Evolutionary conservation across 306 rosid genomes (phyloP), one percentile per base, ranked within the genome.

Genomic region (Trifolium subterraneum): DNA sequence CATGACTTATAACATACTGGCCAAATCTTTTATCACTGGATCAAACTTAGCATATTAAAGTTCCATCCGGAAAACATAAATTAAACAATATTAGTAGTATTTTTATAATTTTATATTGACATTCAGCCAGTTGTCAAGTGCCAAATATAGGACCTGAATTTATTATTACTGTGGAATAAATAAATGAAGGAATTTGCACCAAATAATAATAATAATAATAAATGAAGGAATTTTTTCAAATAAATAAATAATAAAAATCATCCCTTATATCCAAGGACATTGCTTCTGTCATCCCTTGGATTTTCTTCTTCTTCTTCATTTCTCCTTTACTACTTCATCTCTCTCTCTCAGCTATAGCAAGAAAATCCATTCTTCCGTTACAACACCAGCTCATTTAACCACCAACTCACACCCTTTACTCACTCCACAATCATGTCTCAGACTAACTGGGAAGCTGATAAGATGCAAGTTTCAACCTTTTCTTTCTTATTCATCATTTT

Each of bases 381-480:
- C 81, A 60, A 5, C 59, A 13, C 52, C 27, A n/a, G 72, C 76
- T 38, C 82, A 42, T 63, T 79, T 55, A 45, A 59, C 22, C 6
- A 75, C 44, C 74, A 60, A 71, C 70, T 68, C 38, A 68, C 73
- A 65, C 38, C 31, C 19, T 70, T 64, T 78, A 12, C 74, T 25
- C 58, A 39, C 48, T 67, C 73, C 45, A 5, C 23, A 79, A 87
- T 50, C 84, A 95, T 95, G 99, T 90, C 99, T 88, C 99, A 95
- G 68, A 95, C 99, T 66, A 92, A 92, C 91, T 95, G 99, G 99
- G 99, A 95, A 88, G 99, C 99, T 78, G 99, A 95, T 85, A 95
- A 95, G 87, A 95, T 95, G 99, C 88, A 85, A 87, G 90, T 77
- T 68, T 15, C 60, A 10, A 48, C 7, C 11, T 65, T 45, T 8